phyloP scores from a whole-genome alignment of 2,329 filamentous ascomycete species.

The Alternaria sp. region DNA sequence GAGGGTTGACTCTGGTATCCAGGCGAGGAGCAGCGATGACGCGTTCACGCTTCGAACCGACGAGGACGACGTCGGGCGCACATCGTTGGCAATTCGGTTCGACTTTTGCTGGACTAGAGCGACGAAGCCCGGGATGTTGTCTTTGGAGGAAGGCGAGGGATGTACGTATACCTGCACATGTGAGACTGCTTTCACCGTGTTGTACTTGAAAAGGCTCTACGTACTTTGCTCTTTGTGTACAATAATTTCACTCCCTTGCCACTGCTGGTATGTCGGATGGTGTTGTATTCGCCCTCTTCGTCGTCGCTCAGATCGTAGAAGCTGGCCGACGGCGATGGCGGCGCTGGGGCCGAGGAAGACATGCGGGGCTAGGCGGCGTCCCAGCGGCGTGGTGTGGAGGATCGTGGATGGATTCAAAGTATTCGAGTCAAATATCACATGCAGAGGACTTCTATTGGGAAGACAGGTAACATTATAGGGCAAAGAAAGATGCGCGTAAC shows the following conservation, averaged over 20 bases:
- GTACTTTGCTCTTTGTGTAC: slow-evolving; percentile 94
- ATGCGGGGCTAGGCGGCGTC: slow-evolving; percentile 36
- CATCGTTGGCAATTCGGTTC: slow-evolving; percentile 37
- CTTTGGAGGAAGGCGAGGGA: slow-evolving; percentile 88
- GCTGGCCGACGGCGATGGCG: slow-evolving; percentile 80
- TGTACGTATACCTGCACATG: slow-evolving; percentile 84
- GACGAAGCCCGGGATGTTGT: slow-evolving; percentile 95
- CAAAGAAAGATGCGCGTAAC: slow-evolving; percentile 14
- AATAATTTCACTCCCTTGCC: slow-evolving; percentile 90
- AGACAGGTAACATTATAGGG: neutral
- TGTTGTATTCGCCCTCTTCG: slow-evolving; percentile 94
- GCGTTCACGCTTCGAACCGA: slow-evolving; percentile 59
- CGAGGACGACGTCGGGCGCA: slow-evolving; percentile 53
- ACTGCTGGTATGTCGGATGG: slow-evolving; percentile 79
- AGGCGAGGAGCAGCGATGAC: slow-evolving; percentile 84
- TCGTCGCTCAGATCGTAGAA: slow-evolving; percentile 98
- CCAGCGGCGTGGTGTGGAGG: slow-evolving; percentile 8
- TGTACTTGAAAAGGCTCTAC: slow-evolving; percentile 25
- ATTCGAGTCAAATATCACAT: neutral
- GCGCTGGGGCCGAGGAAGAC: slow-evolving; percentile 45
- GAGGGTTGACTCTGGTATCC: slow-evolving; percentile 88
- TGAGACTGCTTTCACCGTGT: slow-evolving; percentile 6
- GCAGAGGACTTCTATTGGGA: neutral
- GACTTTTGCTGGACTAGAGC: slow-evolving; percentile 90
- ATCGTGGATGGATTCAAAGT: neutral